Evolutionary conservation across 352 stramenopile genomes (phyloP), one percentile per base, ranked within the genome.

Genomic region (Pythium dissimile): DNA sequence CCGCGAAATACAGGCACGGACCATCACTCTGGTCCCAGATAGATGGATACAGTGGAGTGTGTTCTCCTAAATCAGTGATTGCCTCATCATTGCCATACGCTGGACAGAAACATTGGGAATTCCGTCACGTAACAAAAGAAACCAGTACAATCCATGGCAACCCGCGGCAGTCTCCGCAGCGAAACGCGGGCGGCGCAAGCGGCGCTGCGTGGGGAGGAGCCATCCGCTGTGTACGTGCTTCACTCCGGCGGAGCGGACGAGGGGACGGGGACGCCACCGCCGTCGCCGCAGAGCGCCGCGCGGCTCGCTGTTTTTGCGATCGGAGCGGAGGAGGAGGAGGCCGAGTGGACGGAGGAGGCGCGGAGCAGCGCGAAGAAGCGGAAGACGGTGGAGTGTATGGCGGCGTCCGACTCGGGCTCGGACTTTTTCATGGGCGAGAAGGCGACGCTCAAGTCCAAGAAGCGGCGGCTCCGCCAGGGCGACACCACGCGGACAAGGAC

Each of bases 151-250:
- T n/a, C 34, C 1, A 63, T 67, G 44, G 49, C 46, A 1, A 44
- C 35, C 38, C 62, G 55, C 27, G 62, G 62, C 2, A 54, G 48
- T 37, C 62, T 69, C 16, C 62, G 62, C 37, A 69, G 62, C 38
- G 62, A 69, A 44, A 69, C 62, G 23, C 44, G 49, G 20, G 62
- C 62, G 21, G 37, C 62, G 50, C 24, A 26, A 16, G 52, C 46
- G 24, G 54, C 55, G 50, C 54, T 69, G 20, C 54, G 45, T 16
- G 62, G 55, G 2, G 39, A 58, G 26, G 15, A 27, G n/a, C n/a
- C n/a, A n/a, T n/a, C n/a, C n/a, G n/a, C n/a, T n/a, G n/a, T n/a
- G n/a, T n/a, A n/a, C n/a, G n/a, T n/a, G n/a, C n/a, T n/a, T n/a
- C n/a, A n/a, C n/a, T n/a, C n/a, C n/a, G n/a, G n/a, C n/a, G n/a